phyloP scores from a whole-genome alignment of 257 asterid genomes.

The Solanum gandarillasii region DNA sequence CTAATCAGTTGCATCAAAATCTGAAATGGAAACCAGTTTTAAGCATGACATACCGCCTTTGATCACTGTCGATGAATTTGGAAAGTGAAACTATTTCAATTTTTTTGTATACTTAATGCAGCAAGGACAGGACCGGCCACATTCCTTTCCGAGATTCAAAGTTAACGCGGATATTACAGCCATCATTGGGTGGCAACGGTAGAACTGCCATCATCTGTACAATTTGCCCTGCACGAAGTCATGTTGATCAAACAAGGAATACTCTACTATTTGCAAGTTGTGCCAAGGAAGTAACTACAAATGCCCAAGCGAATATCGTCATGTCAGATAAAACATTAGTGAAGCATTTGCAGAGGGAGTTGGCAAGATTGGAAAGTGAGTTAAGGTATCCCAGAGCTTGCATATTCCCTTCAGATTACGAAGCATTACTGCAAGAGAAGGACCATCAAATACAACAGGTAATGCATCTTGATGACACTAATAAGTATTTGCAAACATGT shows the following conservation, averaged over 20 bases:
- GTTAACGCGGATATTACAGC: slow-evolving; percentile 16
- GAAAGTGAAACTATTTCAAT: neutral
- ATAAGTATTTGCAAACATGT: neutral
- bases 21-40: neutral
- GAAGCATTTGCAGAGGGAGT: slow-evolving; percentile 12
- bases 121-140: slow-evolving; percentile 16
- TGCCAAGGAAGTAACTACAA: slow-evolving; percentile 19
- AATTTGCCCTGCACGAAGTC: slow-evolving; percentile 14
- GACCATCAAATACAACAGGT: slow-evolving; percentile 7
- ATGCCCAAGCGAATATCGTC: slow-evolving; percentile 13
- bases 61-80: neutral
- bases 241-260: slow-evolving; percentile 20
- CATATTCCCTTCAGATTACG: slow-evolving; percentile 4
- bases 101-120: neutral
- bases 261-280: slow-evolving; percentile 21
- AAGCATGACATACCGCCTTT: slow-evolving; percentile 1
- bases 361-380: slow-evolving; percentile 12
- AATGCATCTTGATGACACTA: neutral
- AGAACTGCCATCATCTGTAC: slow-evolving; percentile 22
- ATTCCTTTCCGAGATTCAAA: slow-evolving; percentile 18
- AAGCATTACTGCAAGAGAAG: slow-evolving; percentile 1
- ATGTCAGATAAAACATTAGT: slow-evolving; percentile 7
- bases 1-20: neutral
- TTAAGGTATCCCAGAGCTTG: slow-evolving; percentile 6
- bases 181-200: slow-evolving; percentile 15